Percentiles rank a stretch among this genome's conserved stretches.
Evolutionary conservation across 306 rosid species (phyloP).

Genomic region (Vachellia collinsii): DNA sequence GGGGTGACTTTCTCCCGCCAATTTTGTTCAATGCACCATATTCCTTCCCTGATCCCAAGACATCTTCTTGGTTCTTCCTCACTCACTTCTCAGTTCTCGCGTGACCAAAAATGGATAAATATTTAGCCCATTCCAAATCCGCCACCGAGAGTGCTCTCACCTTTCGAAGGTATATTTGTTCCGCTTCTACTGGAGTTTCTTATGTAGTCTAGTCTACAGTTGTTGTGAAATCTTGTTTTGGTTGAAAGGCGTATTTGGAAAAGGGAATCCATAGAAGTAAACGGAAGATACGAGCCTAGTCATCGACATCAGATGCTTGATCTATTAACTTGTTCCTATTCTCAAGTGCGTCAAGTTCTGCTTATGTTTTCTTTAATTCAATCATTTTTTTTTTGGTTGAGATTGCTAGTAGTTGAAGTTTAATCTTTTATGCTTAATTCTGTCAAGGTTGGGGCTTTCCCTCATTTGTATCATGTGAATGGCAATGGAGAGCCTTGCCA

Average conservation of each 20-base stretch:
- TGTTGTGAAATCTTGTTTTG: constrained; percentile 1
- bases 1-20: neutral
- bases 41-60: neutral
- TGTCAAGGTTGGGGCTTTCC: constrained; percentile 58
- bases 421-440: neutral
- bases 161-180: constrained; percentile 40
- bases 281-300: constrained; percentile 60
- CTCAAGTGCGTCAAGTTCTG: constrained; percentile 49
- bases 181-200: no score
- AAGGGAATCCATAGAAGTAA: constrained; percentile 56
- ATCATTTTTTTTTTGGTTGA: neutral
- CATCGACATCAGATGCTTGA: constrained; percentile 58
- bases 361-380: constrained; percentile 6
- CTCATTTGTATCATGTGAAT: constrained; percentile 53
- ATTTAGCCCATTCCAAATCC: constrained; percentile 40
- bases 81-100: neutral
- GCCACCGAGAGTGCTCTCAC: constrained; percentile 11
- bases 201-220: neutral
- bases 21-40: neutral
- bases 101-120: constrained; percentile 62
- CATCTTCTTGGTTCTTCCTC: neutral
- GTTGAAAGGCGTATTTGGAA: constrained; percentile 58
- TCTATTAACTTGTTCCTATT: constrained; percentile 62
- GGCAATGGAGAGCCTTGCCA: constrained; percentile 46
- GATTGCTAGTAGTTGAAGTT: neutral